Evolutionary conservation across 257 asterid genomes (phyloP).

Genomic region (Solanum habrochaites): DNA sequence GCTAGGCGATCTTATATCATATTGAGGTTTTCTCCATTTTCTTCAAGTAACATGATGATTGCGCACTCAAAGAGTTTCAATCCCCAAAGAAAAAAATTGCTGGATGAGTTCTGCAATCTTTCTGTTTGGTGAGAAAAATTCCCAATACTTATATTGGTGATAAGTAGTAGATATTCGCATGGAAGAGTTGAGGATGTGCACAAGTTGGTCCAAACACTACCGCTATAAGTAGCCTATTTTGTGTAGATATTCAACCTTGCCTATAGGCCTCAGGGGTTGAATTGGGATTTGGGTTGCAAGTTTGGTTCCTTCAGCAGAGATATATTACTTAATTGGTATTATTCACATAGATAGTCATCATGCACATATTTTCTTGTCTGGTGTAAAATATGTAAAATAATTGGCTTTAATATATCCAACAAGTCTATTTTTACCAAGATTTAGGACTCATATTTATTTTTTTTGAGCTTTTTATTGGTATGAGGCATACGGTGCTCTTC

Average conservation of each 20-base stretch:
- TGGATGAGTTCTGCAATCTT: background rate
- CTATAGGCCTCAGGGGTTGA: background rate
- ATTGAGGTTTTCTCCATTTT: background rate
- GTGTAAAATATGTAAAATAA: background rate
- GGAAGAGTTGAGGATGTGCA: background rate
- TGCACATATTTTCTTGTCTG: background rate
- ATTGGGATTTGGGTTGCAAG: background rate
- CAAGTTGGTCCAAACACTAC: background rate
- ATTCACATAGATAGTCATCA: background rate
- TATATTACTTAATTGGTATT: background rate
- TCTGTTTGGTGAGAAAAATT: background rate
- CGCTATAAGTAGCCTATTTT: background rate
- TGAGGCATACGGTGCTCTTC: background rate
- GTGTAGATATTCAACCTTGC: background rate
- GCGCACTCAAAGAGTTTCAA: background rate
- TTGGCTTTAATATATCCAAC: background rate
- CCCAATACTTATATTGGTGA: background rate
- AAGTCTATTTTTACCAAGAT: background rate
- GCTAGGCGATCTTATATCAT: background rate
- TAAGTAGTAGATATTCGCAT: background rate
- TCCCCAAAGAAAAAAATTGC: background rate
- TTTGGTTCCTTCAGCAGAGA: background rate
- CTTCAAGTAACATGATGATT: background rate
- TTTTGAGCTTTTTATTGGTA: background rate
- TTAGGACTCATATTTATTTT: background rate